These are phyloP conservation scores for Hura crepitans DNA, from an alignment of 441 rosid genomes.

Conservation along the genomic window DNA sequence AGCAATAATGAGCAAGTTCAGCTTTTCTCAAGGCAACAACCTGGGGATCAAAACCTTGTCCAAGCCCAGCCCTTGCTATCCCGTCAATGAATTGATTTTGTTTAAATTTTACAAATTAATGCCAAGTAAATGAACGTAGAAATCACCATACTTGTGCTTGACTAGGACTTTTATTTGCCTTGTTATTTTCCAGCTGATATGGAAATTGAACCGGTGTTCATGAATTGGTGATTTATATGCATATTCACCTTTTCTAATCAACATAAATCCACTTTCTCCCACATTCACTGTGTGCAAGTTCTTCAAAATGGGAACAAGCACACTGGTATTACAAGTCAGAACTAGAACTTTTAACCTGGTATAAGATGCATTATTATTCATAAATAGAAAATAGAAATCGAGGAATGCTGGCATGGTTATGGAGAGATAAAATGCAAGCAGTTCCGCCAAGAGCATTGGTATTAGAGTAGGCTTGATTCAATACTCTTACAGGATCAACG, in stretches of 20 bases:
- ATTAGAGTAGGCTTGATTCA: too few relatives aligned
- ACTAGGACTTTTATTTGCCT: not conserved
- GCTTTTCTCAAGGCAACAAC: conserved; percentile 33
- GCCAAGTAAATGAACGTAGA: too few relatives aligned
- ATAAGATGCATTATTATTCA: too few relatives aligned
- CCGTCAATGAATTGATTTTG: conserved; percentile 22
- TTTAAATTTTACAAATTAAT: too few relatives aligned
- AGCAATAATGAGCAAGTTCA: conserved; percentile 28
- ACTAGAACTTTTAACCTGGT: too few relatives aligned
- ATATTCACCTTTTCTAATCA: conserved; percentile 11
- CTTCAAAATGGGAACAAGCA: not conserved
- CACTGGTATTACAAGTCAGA: too few relatives aligned
- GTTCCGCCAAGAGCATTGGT: conserved; percentile 9
- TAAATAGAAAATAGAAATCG: too few relatives aligned
- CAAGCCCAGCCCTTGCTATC: conserved; percentile 19
- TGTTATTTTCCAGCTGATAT: conserved; percentile 16
- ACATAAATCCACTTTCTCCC: conserved; percentile 5
- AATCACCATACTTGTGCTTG: conserved; percentile 15
- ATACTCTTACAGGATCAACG: conserved; percentile 7
- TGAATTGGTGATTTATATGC: conserved; percentile 23
- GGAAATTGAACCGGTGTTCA: conserved; percentile 22
- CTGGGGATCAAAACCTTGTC: conserved; percentile 29
- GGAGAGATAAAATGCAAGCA: conserved; percentile 23
- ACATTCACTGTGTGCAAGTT: conserved; percentile 18
- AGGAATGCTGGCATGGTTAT: not conserved